Evolutionary conservation across 441 rosid genomes (phyloP).

Genomic region (Gossypium lobatum): DNA sequence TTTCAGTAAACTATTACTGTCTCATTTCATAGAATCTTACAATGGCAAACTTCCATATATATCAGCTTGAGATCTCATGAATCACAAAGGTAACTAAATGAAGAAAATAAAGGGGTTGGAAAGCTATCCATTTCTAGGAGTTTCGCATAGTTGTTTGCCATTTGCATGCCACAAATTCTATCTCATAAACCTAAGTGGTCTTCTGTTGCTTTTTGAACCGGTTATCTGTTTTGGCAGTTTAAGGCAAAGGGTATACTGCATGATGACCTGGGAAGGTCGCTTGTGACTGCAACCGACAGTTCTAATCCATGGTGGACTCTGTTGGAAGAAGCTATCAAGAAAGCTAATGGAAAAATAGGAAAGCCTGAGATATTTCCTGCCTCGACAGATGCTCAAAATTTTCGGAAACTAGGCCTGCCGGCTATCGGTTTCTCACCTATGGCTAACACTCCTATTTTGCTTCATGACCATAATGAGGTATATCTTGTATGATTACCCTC

Average conservation of each 20-base stretch:
- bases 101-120: neutral
- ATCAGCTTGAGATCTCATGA: neutral
- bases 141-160: neutral
- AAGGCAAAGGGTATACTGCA: constrained; percentile 46
- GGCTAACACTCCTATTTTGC: constrained; percentile 80
- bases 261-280: constrained; percentile 44
- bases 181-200: neutral
- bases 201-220: constrained; percentile 7
- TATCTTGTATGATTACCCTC: neutral
- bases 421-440: constrained; percentile 92
- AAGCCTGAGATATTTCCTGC: constrained; percentile 93
- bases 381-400: constrained; percentile 77
- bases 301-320: constrained; percentile 89
- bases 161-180: neutral
- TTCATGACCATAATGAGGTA: constrained; percentile 95
- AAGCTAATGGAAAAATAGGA: constrained; percentile 59
- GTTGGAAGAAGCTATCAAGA: constrained; percentile 64
- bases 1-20: neutral
- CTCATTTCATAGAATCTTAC: neutral
- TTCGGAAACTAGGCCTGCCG: constrained; percentile 55
- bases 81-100: neutral
- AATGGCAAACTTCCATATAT: neutral
- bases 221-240: constrained; percentile 49
- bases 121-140: neutral
- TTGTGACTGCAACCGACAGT: constrained; percentile 49